Percentiles rank a stretch among this genome's conserved stretches.
Evolutionary conservation across 352 stramenopile genomes (phyloP).

Genomic region (Hyaloperonospora brassicae): DNA sequence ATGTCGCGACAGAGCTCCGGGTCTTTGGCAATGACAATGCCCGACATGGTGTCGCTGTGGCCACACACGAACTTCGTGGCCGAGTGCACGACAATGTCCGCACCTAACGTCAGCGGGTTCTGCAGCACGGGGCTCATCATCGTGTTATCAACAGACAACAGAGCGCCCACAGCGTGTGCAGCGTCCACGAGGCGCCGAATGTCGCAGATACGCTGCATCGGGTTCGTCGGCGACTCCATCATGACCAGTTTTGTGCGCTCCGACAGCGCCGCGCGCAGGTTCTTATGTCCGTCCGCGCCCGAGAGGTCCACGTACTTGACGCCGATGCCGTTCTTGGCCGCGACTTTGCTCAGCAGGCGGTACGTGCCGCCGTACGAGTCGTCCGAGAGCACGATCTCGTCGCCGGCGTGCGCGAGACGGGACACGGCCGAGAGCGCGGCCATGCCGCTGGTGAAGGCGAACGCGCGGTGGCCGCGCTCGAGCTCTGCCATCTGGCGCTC

Average conservation of each 20-base stretch:
- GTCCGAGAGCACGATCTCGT: slow-evolving; percentile 90
- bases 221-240: slow-evolving; percentile 96
- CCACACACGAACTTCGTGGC: slow-evolving; percentile 97
- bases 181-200: slow-evolving; percentile 78
- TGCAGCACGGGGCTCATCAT: slow-evolving; percentile 95
- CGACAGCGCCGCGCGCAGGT: slow-evolving; percentile 44
- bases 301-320: slow-evolving; percentile 85
- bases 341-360: slow-evolving; percentile 85
- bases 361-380: slow-evolving; percentile 96
- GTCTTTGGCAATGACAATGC: slow-evolving; percentile 86
- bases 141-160: slow-evolving; percentile 93
- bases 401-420: slow-evolving; percentile 82
- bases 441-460: slow-evolving; percentile 94
- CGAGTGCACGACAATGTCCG: slow-evolving; percentile 95
- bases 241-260: slow-evolving; percentile 90
- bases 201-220: slow-evolving; percentile 92
- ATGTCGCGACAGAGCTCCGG: slow-evolving; percentile 69
- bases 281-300: slow-evolving; percentile 51
- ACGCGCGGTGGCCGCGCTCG: slow-evolving; percentile 60
- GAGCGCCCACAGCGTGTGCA: slow-evolving; percentile 67
- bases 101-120: slow-evolving; percentile 89
- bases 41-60: slow-evolving; percentile 95
- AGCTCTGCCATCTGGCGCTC: slow-evolving; percentile 89
- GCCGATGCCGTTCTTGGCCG: slow-evolving; percentile 69
- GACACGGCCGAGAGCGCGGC: slow-evolving; percentile 90